Conservation (phyloP, 805 yeast species). For the Barnettozyma populi region DNA sequence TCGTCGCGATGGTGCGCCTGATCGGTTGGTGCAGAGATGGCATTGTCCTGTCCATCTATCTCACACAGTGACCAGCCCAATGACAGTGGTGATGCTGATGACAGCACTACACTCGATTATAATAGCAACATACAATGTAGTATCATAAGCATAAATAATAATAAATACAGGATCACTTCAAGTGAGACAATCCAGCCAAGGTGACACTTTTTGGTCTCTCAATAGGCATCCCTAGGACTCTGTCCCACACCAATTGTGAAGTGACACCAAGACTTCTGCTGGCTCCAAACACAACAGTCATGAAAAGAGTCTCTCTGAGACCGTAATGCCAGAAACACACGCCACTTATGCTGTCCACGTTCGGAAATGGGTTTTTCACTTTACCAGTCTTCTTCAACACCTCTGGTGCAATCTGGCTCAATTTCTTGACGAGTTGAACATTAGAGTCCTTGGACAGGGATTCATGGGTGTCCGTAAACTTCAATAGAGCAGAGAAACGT, state of each 20-base stretch:
- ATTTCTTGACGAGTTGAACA: constrained; percentile 59
- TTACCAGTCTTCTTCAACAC: constrained; percentile 75
- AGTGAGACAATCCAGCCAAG: constrained; percentile 13
- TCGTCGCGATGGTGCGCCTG: too few relatives aligned
- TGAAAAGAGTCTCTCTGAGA: constrained; percentile 63
- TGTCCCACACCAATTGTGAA: constrained; percentile 75
- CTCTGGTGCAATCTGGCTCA: constrained; percentile 67
- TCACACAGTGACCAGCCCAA: too few relatives aligned
- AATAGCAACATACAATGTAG: too few relatives aligned
- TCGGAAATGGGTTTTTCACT: constrained; percentile 83
- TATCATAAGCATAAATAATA: neutral
- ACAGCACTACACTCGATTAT: too few relatives aligned
- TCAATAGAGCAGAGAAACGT: constrained; percentile 72
- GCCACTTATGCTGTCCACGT: constrained; percentile 74
- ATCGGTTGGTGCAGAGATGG: too few relatives aligned
- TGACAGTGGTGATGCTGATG: too few relatives aligned
- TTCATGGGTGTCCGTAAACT: constrained; percentile 43
- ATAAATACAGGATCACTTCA: constrained; percentile 2
- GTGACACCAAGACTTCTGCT: constrained; percentile 77
- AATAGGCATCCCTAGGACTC: constrained; percentile 70
- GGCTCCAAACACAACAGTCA: constrained; percentile 79
- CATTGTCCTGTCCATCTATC: too few relatives aligned
- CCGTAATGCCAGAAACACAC: constrained; percentile 78
- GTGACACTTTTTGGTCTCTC: constrained; percentile 58
- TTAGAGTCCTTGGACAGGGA: constrained; percentile 53